These are phyloP conservation scores for Aspergillus persii DNA, from an alignment of 2,329 filamentous ascomycete species.

Conservation along the genomic window DNA sequence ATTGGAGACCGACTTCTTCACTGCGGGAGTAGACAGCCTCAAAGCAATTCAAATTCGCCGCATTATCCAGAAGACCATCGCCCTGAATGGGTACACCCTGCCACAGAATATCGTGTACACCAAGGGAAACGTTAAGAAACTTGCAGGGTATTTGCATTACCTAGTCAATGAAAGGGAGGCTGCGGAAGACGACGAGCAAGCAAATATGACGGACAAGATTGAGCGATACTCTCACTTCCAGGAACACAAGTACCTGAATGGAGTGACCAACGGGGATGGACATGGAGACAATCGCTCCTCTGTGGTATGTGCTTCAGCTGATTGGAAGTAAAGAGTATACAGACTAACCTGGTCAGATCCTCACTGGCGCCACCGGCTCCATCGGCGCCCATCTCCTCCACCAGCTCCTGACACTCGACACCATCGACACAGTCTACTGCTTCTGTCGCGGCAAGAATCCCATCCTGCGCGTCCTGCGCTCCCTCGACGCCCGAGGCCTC, in stretches of 20 bases:
- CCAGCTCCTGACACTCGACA: conserved; percentile 30
- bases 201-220: conserved; percentile 48
- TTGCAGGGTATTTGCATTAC: conserved; percentile 48
- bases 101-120: conserved; percentile 62
- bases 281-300: conserved; percentile 1
- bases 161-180: conserved; percentile 40
- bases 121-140: conserved; percentile 48
- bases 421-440: background rate
- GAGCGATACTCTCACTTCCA: conserved; percentile 44
- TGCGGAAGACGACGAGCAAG: conserved; percentile 41
- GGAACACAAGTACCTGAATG: conserved; percentile 23
- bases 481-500: background rate
- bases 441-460: background rate
- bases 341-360: conserved; percentile 28
- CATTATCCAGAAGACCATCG: conserved; percentile 51
- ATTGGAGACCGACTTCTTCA: conserved; percentile 58
- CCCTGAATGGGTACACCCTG: conserved; percentile 48
- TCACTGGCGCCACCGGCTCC: conserved; percentile 67
- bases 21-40: conserved; percentile 57
- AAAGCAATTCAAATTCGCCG: conserved; percentile 58
- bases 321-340: background rate
- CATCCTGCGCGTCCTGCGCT: background rate
- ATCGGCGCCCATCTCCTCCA: conserved; percentile 60
- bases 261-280: background rate
- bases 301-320: conserved; percentile 10